Percentiles rank a stretch among this genome's conserved stretches.
These are phyloP conservation scores for Xylariaceae sp. DNA, from an alignment of 2,329 filamentous ascomycete species.

Conservation along the genomic window DNA sequence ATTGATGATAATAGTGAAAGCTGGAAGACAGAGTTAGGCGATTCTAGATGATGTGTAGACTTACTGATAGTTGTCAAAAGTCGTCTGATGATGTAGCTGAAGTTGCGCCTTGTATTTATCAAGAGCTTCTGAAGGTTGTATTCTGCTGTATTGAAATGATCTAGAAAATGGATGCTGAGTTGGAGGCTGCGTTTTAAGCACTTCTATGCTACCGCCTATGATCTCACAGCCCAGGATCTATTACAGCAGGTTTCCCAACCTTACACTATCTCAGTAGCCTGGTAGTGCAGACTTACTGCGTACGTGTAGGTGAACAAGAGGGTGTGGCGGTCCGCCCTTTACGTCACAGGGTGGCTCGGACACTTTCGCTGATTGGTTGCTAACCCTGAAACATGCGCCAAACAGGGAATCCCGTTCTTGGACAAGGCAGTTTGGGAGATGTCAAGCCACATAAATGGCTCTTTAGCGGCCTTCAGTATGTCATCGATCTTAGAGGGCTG, in stretches of 20 bases:
- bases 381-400: neutral
- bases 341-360: conserved; percentile 17
- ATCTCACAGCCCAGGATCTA: conserved; percentile 19
- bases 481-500: too few species aligned
- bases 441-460: conserved; percentile 20
- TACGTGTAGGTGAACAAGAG: neutral
- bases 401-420: conserved; percentile 22
- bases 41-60: neutral
- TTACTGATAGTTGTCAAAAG: neutral
- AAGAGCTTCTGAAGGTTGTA: neutral
- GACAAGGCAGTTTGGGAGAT: neutral
- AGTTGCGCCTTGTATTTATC: neutral
- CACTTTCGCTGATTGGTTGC: conserved; percentile 12
- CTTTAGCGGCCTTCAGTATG: too few species aligned
- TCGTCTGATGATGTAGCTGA: neutral
- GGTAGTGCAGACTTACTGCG: conserved; percentile 6
- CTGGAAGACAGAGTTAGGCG: neutral
- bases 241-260: conserved; percentile 1
- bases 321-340: conserved; percentile 8
- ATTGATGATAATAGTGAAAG: neutral
- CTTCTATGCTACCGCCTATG: conserved; percentile 13
- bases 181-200: neutral
- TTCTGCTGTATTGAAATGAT: conserved; percentile 2
- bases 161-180: neutral
- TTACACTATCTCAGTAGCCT: neutral